phyloP scores from a whole-genome alignment of 192 early-diverging fungal genomes.

The Nowakowskiella sp. region DNA sequence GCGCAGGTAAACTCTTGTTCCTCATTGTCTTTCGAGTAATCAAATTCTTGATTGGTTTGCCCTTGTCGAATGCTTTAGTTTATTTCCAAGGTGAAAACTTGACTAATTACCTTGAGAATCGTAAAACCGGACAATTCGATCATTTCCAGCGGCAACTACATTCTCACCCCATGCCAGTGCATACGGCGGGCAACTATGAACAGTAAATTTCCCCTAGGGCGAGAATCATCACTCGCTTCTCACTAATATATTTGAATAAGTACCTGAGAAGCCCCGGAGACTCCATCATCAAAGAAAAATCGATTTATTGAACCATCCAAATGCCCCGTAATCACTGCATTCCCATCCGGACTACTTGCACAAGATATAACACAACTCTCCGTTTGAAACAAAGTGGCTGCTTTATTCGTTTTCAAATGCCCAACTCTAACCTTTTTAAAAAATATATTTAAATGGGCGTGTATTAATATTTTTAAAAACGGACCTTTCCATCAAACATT shows the following conservation, averaged over 20 bases:
- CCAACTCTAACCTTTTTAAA: conserved; percentile 41
- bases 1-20: conserved; percentile 46
- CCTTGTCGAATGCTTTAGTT: conserved; percentile 14
- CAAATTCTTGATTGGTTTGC: conserved; percentile 44
- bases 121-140: conserved; percentile 47
- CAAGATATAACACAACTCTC: conserved; percentile 48
- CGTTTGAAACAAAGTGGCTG: conserved; percentile 57
- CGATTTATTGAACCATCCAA: conserved; percentile 51
- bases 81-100: neutral
- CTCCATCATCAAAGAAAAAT: conserved; percentile 60
- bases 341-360: conserved; percentile 45
- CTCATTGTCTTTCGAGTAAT: conserved; percentile 46
- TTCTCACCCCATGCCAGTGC: conserved; percentile 50
- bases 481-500: conserved; percentile 51
- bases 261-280: conserved; percentile 52
- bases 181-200: conserved; percentile 38
- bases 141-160: conserved; percentile 44
- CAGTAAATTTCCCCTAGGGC: conserved; percentile 51
- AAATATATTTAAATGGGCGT: neutral
- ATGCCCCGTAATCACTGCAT: conserved; percentile 53
- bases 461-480: neutral
- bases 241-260: neutral
- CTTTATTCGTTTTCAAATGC: conserved; percentile 60
- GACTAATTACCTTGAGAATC: conserved; percentile 25
- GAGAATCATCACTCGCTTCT: conserved; percentile 10